These are phyloP conservation scores for Carex pumila DNA, from an alignment of 176 grass and related monocot genomes.

Conservation along the genomic window DNA sequence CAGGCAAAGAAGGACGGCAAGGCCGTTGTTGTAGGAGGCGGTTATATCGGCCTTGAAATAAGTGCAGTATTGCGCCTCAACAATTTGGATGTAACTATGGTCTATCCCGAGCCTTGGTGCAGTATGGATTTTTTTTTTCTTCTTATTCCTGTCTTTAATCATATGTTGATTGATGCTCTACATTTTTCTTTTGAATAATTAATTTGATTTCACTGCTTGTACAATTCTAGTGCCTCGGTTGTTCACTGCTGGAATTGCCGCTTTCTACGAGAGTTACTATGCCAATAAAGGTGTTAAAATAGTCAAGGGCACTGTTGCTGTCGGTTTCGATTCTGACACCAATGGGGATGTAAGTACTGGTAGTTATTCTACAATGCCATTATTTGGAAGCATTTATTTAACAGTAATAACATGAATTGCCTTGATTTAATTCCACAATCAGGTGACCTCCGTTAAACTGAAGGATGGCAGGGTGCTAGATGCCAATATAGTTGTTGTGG, in stretches of 20 bases:
- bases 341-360: constrained; percentile 69
- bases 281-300: constrained; percentile 84
- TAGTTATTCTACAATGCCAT: not conserved
- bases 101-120: constrained; percentile 98
- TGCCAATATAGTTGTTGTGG: constrained; percentile 85
- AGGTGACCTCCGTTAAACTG: constrained; percentile 81
- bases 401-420: not conserved
- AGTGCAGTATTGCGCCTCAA: constrained; percentile 76
- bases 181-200: not conserved
- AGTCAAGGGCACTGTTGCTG: constrained; percentile 73
- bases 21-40: constrained; percentile 81
- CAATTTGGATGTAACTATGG: constrained; percentile 92
- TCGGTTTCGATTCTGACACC: constrained; percentile 72
- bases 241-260: constrained; percentile 75
- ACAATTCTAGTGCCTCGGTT: constrained; percentile 81
- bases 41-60: constrained; percentile 95
- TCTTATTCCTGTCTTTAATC: not conserved
- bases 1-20: constrained; percentile 93
- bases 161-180: not conserved
- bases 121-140: constrained; percentile 46
- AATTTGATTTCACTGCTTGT: constrained; percentile 2
- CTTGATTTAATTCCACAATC: constrained; percentile 18
- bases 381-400: not conserved
- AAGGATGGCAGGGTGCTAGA: constrained; percentile 75
- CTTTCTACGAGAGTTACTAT: constrained; percentile 94